Conservation (phyloP, 345 rosid species). For the Lagerstroemia speciosa region DNA sequence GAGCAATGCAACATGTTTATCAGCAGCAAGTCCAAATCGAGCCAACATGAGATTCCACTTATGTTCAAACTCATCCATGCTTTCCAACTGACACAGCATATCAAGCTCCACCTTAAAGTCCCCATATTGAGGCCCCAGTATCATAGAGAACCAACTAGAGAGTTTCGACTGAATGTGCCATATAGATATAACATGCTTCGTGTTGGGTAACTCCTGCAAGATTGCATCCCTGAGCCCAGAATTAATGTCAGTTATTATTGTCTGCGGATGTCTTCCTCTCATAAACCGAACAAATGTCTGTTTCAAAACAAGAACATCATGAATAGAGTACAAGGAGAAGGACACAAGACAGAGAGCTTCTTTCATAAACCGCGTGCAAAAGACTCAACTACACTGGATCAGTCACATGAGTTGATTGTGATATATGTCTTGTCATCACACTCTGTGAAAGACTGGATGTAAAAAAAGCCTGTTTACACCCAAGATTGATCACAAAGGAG, state of each 20-base stretch:
- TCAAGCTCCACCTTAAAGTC: constrained; percentile 72
- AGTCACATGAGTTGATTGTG: not conserved
- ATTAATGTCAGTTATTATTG: constrained; percentile 77
- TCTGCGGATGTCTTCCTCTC: constrained; percentile 72
- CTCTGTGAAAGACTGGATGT: not conserved
- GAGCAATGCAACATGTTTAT: constrained; percentile 68
- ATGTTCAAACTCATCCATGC: constrained; percentile 63
- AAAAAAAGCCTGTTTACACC: not conserved
- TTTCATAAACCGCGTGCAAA: not conserved
- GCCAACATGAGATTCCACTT: constrained; percentile 64
- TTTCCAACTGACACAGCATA: constrained; percentile 47
- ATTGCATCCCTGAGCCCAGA: constrained; percentile 69
- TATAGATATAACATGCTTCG: constrained; percentile 58
- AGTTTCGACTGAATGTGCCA: constrained; percentile 68
- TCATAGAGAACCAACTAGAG: constrained; percentile 73
- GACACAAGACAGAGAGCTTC: constrained; percentile 8
- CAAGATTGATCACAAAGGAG: constrained; percentile 17
- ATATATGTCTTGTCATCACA: not conserved
- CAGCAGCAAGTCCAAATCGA: constrained; percentile 70
- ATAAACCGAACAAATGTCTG: constrained; percentile 81
- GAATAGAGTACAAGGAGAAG: constrained; percentile 4
- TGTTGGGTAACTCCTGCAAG: constrained; percentile 67
- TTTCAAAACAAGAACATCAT: constrained; percentile 34
- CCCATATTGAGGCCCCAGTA: constrained; percentile 60
- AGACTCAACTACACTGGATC: not conserved